Evolutionary conservation across 805 yeast genomes (phyloP).

Genomic region (Ascoidea rubescens): DNA sequence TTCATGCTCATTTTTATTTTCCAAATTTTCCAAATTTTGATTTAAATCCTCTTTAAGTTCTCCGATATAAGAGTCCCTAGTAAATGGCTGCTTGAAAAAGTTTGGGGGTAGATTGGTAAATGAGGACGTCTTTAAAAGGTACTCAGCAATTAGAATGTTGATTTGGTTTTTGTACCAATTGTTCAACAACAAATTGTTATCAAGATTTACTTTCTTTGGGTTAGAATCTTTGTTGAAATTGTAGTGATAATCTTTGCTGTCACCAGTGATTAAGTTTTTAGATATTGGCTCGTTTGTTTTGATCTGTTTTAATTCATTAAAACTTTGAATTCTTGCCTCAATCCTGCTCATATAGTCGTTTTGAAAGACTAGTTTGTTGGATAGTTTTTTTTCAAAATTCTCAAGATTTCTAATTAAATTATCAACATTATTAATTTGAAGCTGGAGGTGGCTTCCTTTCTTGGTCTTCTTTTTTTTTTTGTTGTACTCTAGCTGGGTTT

Average conservation of each 20-base stretch:
- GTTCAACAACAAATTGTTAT: background rate
- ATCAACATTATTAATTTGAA: background rate
- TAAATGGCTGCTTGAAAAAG: conserved; percentile 5
- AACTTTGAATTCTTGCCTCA: conserved; percentile 2
- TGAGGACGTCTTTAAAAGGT: conserved; percentile 6
- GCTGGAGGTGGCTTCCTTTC: background rate
- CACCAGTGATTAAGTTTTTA: background rate
- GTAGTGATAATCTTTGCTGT: background rate
- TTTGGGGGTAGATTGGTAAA: conserved; percentile 5
- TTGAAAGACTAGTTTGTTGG: conserved; percentile 5
- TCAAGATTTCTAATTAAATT: conserved; percentile 3
- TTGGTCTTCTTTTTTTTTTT: background rate
- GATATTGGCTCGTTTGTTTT: background rate
- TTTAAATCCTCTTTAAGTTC: background rate
- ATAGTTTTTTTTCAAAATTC: conserved; percentile 3
- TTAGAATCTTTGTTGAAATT: background rate
- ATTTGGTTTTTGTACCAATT: conserved; percentile 7
- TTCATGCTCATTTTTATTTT: conserved; percentile 1
- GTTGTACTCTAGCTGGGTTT: no score
- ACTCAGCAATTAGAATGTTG: conserved; percentile 6
- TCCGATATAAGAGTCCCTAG: no score
- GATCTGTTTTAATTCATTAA: conserved; percentile 1
- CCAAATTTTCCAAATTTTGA: background rate
- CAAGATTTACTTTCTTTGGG: background rate
- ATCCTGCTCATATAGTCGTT: conserved; percentile 4